phyloP scores from a whole-genome alignment of 2,329 filamentous ascomycete genomes.

The Fusarium succisae region DNA sequence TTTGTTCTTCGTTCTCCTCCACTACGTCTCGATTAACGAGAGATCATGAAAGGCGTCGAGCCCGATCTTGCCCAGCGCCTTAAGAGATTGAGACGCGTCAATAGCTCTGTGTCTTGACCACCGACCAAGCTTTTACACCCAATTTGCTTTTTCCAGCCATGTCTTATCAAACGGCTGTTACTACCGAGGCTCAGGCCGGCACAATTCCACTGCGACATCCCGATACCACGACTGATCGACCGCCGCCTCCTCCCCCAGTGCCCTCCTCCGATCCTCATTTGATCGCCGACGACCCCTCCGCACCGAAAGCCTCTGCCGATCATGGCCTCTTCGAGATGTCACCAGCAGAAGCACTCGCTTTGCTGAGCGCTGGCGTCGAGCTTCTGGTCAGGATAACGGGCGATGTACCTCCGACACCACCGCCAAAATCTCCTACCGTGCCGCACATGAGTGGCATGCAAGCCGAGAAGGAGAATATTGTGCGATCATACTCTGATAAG shows the following conservation, averaged over 20 bases:
- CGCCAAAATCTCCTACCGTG: constrained; percentile 69
- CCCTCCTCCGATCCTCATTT: constrained; percentile 52
- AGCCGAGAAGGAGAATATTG: constrained; percentile 69
- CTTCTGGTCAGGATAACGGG: constrained; percentile 76
- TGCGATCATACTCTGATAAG: constrained; percentile 65
- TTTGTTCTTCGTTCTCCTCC: neutral
- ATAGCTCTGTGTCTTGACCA: constrained; percentile 40
- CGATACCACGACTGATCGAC: constrained; percentile 37
- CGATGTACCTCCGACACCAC: constrained; percentile 83
- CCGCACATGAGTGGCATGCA: constrained; percentile 73
- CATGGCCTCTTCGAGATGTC: constrained; percentile 79
- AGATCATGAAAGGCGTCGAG: constrained; percentile 43
- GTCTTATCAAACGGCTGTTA: constrained; percentile 37
- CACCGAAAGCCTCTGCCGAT: constrained; percentile 44
- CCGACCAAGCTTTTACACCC: neutral
- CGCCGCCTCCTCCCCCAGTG: constrained; percentile 56
- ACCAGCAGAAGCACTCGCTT: constrained; percentile 78
- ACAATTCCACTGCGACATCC: constrained; percentile 35
- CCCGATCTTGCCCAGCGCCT: constrained; percentile 39
- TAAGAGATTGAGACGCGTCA: constrained; percentile 39
- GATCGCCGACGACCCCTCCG: constrained; percentile 37
- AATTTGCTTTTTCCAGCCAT: constrained; percentile 24
- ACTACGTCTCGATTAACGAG: constrained; percentile 33
- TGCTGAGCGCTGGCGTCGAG: constrained; percentile 79
- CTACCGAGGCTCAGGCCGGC: constrained; percentile 33